phyloP scores from a whole-genome alignment of 768 basidiomycete species.

The Tricholoma bakamatsutake region DNA sequence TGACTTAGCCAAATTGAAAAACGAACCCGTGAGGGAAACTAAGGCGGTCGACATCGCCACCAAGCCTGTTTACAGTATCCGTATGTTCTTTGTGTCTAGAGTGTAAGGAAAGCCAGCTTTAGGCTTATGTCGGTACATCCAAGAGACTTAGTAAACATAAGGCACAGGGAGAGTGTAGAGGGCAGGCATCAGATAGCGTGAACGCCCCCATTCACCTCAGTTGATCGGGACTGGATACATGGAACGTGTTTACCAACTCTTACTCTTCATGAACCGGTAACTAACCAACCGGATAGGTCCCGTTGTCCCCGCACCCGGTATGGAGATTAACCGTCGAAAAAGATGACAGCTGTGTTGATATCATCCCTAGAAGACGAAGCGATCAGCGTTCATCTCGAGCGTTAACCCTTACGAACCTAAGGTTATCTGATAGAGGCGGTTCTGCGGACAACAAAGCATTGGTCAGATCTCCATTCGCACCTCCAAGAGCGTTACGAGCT shows the following conservation, averaged over 20 bases:
- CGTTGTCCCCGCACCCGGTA: not conserved
- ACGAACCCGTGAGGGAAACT: too few relatives aligned
- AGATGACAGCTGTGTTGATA: constrained; percentile 7
- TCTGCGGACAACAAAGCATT: constrained; percentile 31
- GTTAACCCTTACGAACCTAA: constrained; percentile 22
- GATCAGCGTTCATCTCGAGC: not conserved
- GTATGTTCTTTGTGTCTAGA: too few relatives aligned
- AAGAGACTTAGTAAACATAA: too few relatives aligned
- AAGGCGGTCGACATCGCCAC: too few relatives aligned
- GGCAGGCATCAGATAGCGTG: too few relatives aligned
- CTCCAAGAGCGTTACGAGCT: constrained; percentile 45
- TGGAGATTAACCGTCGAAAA: constrained; percentile 5
- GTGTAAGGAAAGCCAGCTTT: too few relatives aligned
- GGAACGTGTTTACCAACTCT: not conserved
- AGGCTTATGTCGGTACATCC: too few relatives aligned
- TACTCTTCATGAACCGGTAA: not conserved
- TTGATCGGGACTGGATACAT: too few relatives aligned
- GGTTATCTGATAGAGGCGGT: constrained; percentile 27
- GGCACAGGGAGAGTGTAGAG: too few relatives aligned
- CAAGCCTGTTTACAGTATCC: too few relatives aligned
- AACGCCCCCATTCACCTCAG: too few relatives aligned
- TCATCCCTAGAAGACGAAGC: constrained; percentile 1
- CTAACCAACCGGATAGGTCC: not conserved
- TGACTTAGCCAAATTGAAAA: too few relatives aligned
- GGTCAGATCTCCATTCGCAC: constrained; percentile 34